Evolutionary conservation across 345 rosid genomes (phyloP).

Genomic region (Bretschneidera sinensis): DNA sequence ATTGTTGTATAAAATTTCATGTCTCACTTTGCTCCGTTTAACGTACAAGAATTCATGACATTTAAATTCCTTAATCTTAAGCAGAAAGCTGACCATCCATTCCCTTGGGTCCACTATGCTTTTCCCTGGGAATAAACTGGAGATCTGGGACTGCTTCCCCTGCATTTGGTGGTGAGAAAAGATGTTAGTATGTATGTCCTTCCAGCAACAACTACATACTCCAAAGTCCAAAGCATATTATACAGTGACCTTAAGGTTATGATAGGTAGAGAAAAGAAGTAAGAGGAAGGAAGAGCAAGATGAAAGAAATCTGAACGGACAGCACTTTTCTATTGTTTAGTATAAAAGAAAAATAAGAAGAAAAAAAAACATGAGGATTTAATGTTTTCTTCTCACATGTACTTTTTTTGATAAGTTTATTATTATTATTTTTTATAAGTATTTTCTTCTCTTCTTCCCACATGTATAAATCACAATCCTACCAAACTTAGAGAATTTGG

Average conservation of each 20-base stretch:
- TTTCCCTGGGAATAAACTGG: slow-evolving; percentile 22
- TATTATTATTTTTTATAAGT: too few species aligned
- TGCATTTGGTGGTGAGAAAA: slow-evolving; percentile 22
- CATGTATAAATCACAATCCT: too few species aligned
- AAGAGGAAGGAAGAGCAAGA: too few species aligned
- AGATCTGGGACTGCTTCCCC: slow-evolving; percentile 42
- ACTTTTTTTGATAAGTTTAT: too few species aligned
- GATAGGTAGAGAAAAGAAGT: too few species aligned
- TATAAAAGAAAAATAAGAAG: too few species aligned
- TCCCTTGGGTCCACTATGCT: slow-evolving; percentile 12
- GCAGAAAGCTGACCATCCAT: slow-evolving; percentile 9
- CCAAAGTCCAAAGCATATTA: neutral
- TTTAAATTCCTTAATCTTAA: slow-evolving; percentile 5
- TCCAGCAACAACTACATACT: neutral
- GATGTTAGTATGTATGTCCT: neutral
- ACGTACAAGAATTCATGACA: neutral
- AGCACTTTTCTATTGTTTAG: too few species aligned
- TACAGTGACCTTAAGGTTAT: neutral
- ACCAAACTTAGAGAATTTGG: too few species aligned
- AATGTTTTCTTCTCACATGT: too few species aligned
- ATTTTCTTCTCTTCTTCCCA: too few species aligned
- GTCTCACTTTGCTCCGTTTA: neutral
- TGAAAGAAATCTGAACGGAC: too few species aligned
- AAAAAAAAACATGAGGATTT: too few species aligned
- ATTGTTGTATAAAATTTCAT: neutral